phyloP scores from a whole-genome alignment of 768 basidiomycete species.

The Termitomyces sp. region DNA sequence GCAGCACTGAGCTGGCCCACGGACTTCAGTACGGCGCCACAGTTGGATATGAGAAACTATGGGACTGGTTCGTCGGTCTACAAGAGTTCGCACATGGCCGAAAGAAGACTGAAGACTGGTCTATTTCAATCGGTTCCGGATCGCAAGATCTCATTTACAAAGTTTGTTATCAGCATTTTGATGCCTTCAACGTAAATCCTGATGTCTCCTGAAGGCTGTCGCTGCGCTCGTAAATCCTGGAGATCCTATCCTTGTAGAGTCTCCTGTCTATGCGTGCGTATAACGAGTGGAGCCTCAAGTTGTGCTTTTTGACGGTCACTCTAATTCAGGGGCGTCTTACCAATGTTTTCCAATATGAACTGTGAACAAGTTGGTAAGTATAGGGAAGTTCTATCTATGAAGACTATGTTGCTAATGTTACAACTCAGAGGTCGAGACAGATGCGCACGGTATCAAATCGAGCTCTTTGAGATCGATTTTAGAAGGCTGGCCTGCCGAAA shows the following conservation, averaged over 20 bases:
- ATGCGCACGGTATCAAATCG: conserved; percentile 60
- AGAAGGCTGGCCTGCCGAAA: conserved; percentile 61
- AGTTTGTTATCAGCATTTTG: conserved; percentile 18
- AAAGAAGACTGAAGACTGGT: conserved; percentile 61
- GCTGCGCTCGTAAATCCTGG: conserved; percentile 66
- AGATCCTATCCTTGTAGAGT: conserved; percentile 76
- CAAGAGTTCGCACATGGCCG: conserved; percentile 70
- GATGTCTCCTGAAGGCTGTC: conserved; percentile 45
- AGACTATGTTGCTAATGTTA: neutral
- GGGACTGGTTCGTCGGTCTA: conserved; percentile 64
- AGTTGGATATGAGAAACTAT: conserved; percentile 56
- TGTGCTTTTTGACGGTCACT: conserved; percentile 1
- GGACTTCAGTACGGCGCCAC: conserved; percentile 78
- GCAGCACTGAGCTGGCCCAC: conserved; percentile 50
- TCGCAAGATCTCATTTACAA: conserved; percentile 86
- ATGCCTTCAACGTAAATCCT: neutral
- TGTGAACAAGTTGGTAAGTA: conserved; percentile 54
- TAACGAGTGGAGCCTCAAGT: neutral
- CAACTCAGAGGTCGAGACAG: conserved; percentile 58
- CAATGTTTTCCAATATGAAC: conserved; percentile 45
- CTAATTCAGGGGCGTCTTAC: conserved; percentile 48
- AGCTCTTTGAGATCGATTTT: conserved; percentile 52
- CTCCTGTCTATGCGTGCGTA: conserved; percentile 65
- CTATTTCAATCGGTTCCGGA: conserved; percentile 70
- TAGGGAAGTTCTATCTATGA: neutral